phyloP scores from a whole-genome alignment of 441 rosid genomes.

The Syzygium malaccense region DNA sequence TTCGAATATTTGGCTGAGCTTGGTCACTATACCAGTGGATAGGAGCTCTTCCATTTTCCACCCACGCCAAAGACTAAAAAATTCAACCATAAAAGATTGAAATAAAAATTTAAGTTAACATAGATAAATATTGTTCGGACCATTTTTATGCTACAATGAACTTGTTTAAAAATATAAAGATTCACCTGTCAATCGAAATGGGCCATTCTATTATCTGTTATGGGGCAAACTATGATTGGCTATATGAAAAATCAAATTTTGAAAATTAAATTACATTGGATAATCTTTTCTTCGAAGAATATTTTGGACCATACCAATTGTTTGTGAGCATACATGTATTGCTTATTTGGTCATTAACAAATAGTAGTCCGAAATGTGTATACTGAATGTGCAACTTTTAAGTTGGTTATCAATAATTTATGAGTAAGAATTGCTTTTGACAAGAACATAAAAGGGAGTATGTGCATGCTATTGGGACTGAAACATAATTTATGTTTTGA shows the following conservation, averaged over 20 bases:
- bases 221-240: neutral
- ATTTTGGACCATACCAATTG: neutral
- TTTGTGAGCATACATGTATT: neutral
- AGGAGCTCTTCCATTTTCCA: neutral
- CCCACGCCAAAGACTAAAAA: neutral
- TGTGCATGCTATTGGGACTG: neutral
- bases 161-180: neutral
- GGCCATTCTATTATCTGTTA: neutral
- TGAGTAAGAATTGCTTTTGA: neutral
- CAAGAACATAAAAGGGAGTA: neutral
- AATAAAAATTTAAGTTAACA: neutral
- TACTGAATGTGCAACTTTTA: neutral
- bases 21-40: neutral
- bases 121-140: neutral
- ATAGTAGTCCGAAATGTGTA: neutral
- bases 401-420: neutral
- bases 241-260: neutral
- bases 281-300: neutral
- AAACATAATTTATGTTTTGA: neutral
- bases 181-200: neutral
- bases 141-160: neutral
- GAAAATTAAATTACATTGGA: neutral
- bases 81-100: neutral
- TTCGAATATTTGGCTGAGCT: neutral
- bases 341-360: neutral